Conservation (phyloP, 1,139 yeast genomes). For the Saccharomyces hybrid region DNA sequence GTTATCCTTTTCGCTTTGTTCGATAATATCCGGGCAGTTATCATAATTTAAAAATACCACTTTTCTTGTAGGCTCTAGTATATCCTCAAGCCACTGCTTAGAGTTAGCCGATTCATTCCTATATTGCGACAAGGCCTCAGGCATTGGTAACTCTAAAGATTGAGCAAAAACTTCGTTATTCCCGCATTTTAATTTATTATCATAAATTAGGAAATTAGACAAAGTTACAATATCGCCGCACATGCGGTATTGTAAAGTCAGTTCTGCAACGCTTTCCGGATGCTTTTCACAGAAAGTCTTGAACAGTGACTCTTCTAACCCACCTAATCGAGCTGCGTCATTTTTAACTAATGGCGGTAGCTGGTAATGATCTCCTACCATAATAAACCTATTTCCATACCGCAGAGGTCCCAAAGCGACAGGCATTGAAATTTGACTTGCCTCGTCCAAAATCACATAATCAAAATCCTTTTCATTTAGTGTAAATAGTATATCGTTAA, state of each 20-base stretch:
- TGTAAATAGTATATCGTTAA: slow-evolving; percentile 50
- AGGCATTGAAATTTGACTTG: slow-evolving; percentile 91
- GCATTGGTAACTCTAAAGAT: slow-evolving; percentile 40
- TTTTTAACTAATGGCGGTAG: slow-evolving; percentile 76
- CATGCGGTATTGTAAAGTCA: slow-evolving; percentile 88
- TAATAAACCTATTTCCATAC: slow-evolving; percentile 65
- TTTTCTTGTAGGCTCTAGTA: slow-evolving; percentile 42
- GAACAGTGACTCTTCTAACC: slow-evolving; percentile 74
- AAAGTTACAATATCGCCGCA: slow-evolving; percentile 78
- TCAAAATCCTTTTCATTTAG: slow-evolving; percentile 55
- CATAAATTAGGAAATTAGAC: slow-evolving; percentile 72
- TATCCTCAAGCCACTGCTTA: slow-evolving; percentile 38
- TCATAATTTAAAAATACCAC: slow-evolving; percentile 83
- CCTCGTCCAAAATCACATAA: slow-evolving; percentile 92
- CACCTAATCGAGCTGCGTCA: slow-evolving; percentile 47
- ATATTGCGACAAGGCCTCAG: slow-evolving; percentile 11
- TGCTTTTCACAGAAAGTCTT: slow-evolving; percentile 59
- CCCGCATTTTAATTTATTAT: slow-evolving; percentile 72
- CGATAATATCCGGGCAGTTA: slow-evolving; percentile 41
- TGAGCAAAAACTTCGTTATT: slow-evolving; percentile 53
- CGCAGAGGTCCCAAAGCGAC: slow-evolving; percentile 81
- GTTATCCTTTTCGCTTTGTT: slow-evolving; percentile 53
- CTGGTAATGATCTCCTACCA: slow-evolving; percentile 94
- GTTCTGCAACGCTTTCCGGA: slow-evolving; percentile 64
- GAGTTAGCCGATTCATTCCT: slow-evolving; percentile 11